Evolutionary conservation across 805 yeast species (phyloP), one percentile per base, ranked within the genome.

Genomic region (Metschnikowia noctiluminum): DNA sequence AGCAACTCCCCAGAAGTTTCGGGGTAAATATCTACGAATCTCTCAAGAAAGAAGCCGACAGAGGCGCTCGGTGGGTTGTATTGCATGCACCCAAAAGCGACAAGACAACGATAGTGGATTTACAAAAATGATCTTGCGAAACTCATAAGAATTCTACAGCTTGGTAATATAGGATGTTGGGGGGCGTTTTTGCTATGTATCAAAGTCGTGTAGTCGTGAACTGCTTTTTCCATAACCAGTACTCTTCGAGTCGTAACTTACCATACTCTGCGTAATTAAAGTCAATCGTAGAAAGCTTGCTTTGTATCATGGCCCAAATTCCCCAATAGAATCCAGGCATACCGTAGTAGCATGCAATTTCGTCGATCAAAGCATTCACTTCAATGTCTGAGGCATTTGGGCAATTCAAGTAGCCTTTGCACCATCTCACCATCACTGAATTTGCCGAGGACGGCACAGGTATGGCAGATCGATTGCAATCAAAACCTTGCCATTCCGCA

Each of bases 251-350:
- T 50, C 94, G 70, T 45, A 71, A 67, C 38, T 73, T 72, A 1
- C 87, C 80, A 59, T 87, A 86, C 10, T 73, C 69, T 5, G 78
- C 73, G 61, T 87, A 86, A 60, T 84, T 85, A 62, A 86, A 86
- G 56, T 87, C 92, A 41, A 86, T 85, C 28, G 79, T 75, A 1
- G 89, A 83, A 21, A 83, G 79, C 46, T 76, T 76, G 51, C 85
- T 74, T 64, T 86, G 94, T 45, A 87, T 86, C 51, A 82, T 84
- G 2, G 90, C 81, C 94, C 94, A 86, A 9, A 87, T 76, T 1
- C 92, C 91, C 94, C 94, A 86, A 62, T 84, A 86, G 59, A 86
- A 84, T 0, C 92, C 94, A 0, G 94, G 94, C 66, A 86, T 66
- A 0, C 94, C 94, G 69, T 84, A 87, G 70, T 78, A 85, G 4